These are phyloP conservation scores for Sugiyamaella novakii DNA, from an alignment of 1,139 yeast genomes.

Conservation along the genomic window DNA sequence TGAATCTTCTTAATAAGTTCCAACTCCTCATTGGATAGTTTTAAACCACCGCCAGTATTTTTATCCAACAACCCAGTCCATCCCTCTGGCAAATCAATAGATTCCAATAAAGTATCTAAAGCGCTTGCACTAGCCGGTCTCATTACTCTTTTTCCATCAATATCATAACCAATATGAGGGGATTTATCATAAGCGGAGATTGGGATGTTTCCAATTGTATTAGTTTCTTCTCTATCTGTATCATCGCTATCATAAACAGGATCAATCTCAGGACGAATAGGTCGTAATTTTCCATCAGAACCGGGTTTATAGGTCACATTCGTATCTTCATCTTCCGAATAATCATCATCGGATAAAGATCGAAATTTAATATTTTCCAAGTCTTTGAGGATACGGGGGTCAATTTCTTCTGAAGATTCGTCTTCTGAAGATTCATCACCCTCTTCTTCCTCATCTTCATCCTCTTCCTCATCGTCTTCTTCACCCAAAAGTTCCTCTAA, in stretches of 20 bases:
- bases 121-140: conserved; percentile 98
- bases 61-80: conserved; percentile 97
- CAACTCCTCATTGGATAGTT: conserved; percentile 84
- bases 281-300: conserved; percentile 79
- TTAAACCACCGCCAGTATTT: conserved; percentile 83
- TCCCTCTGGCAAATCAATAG: conserved; percentile 93
- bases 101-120: conserved; percentile 81
- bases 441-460: conserved; percentile 28
- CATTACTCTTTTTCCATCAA: conserved; percentile 97
- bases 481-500: conserved; percentile 31
- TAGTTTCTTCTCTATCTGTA: conserved; percentile 78
- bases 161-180: conserved; percentile 97
- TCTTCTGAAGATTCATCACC: conserved; percentile 34
- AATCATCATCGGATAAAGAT: conserved; percentile 28
- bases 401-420: conserved; percentile 31
- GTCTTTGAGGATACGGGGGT: conserved; percentile 27
- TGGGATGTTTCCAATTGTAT: conserved; percentile 93
- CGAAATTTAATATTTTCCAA: conserved; percentile 28
- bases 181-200: conserved; percentile 91
- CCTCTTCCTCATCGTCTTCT: conserved; percentile 29
- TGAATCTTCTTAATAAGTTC: conserved; percentile 87
- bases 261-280: conserved; percentile 82
- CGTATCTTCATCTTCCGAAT: conserved; percentile 31
- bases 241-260: conserved; percentile 95
- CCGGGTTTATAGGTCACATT: conserved; percentile 40